Conservation (phyloP, 2,329 filamentous ascomycete species). For the Alternaria sp. region DNA sequence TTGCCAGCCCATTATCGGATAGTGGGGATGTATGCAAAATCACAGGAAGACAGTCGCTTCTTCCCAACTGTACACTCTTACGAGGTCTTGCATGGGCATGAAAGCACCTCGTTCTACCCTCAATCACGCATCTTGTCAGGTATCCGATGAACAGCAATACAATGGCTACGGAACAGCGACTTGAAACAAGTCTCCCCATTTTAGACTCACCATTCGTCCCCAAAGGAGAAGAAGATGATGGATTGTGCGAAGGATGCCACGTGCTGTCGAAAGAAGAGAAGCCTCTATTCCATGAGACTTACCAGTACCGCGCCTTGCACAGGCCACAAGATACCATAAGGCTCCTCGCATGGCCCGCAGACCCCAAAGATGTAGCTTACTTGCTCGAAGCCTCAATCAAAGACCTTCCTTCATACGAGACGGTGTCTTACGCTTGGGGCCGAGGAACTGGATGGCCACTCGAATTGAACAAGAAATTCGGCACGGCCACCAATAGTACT, state of each 20-base stretch:
- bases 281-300: neutral
- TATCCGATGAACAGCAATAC: neutral
- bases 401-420: neutral
- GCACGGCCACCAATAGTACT: neutral
- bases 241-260: neutral
- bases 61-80: neutral
- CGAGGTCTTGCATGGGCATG: neutral
- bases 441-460: neutral
- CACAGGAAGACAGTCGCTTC: neutral
- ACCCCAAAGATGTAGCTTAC: neutral
- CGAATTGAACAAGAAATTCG: neutral
- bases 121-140: neutral
- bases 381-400: neutral
- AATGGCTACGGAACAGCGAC: neutral
- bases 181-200: rapidly evolving
- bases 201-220: rapidly evolving
- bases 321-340: neutral
- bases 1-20: neutral
- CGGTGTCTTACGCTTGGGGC: neutral
- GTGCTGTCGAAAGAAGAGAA: neutral
- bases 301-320: neutral
- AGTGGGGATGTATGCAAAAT: neutral
- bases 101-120: neutral
- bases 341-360: neutral
- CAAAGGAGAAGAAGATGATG: neutral